phyloP scores from a whole-genome alignment of 2,329 filamentous ascomycete genomes.

The Truncatella angustata region DNA sequence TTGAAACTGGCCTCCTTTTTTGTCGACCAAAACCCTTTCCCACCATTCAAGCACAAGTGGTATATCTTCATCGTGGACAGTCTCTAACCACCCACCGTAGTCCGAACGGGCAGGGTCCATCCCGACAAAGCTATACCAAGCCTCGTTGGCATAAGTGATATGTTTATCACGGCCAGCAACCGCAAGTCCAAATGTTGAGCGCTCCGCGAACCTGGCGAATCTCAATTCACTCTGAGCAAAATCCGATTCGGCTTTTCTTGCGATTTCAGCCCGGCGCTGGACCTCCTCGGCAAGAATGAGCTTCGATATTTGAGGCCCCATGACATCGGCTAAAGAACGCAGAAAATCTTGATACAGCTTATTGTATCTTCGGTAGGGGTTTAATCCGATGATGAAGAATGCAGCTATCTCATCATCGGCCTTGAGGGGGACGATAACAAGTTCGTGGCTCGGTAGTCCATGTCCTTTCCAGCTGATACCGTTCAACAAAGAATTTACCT shows the following conservation, averaged over 20 bases:
- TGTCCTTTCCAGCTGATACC: slow-evolving; percentile 17
- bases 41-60: slow-evolving; percentile 22
- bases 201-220: slow-evolving; percentile 24
- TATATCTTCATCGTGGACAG: slow-evolving; percentile 19
- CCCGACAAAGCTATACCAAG: slow-evolving; percentile 22
- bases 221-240: slow-evolving; percentile 22
- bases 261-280: slow-evolving; percentile 19
- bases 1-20: slow-evolving; percentile 23
- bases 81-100: slow-evolving; percentile 18
- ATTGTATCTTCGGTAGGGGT: slow-evolving; percentile 20
- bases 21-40: slow-evolving; percentile 14
- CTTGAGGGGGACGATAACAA: slow-evolving; percentile 19
- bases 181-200: slow-evolving; percentile 23
- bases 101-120: slow-evolving; percentile 15
- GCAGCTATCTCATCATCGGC: slow-evolving; percentile 16
- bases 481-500: slow-evolving; percentile 13
- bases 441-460: slow-evolving; percentile 17
- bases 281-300: slow-evolving; percentile 22
- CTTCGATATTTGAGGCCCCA: slow-evolving; percentile 19
- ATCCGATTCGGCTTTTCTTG: slow-evolving; percentile 18
- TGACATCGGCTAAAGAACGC: slow-evolving; percentile 18
- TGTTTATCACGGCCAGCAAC: slow-evolving; percentile 19
- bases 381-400: slow-evolving; percentile 23
- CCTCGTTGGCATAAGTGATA: slow-evolving; percentile 25
- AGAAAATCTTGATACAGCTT: slow-evolving; percentile 20